These are phyloP conservation scores for Suillus spraguei DNA, from an alignment of 768 basidiomycete species.

Conservation along the genomic window DNA sequence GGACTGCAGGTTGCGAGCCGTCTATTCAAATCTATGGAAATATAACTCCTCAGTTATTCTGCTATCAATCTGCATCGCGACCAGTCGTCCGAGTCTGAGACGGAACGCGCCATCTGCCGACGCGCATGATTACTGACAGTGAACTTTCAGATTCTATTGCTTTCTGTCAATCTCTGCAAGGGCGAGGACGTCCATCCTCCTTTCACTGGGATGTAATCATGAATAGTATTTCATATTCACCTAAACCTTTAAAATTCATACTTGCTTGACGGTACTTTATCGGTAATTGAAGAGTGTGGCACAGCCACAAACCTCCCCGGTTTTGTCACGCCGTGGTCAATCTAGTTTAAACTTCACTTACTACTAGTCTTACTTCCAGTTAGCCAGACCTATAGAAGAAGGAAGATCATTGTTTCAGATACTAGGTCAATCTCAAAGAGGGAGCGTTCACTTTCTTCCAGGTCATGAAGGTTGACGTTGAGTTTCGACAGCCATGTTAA, in stretches of 20 bases:
- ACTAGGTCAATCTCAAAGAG: background rate
- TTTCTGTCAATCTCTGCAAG: background rate
- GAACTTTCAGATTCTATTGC: background rate
- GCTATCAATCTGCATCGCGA: background rate
- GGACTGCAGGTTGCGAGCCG: background rate
- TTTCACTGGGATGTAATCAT: background rate
- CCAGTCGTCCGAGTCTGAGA: too few relatives aligned
- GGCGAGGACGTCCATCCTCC: background rate
- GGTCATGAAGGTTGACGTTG: constrained; percentile 5
- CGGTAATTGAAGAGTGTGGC: too few relatives aligned
- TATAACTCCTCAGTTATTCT: background rate
- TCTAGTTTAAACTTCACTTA: background rate
- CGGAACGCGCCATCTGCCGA: background rate
- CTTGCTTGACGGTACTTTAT: too few relatives aligned
- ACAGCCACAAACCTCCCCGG: background rate
- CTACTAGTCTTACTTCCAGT: too few relatives aligned
- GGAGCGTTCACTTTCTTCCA: background rate
- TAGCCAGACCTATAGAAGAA: background rate
- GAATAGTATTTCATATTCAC: background rate
- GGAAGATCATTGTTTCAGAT: background rate
- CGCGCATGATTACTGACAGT: background rate
- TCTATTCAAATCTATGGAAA: background rate
- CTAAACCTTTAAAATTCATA: background rate
- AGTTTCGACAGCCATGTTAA: too few relatives aligned
- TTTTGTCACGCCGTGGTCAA: background rate